Conservation (phyloP, 441 rosid genomes). For the Capsella rubella region DNA sequence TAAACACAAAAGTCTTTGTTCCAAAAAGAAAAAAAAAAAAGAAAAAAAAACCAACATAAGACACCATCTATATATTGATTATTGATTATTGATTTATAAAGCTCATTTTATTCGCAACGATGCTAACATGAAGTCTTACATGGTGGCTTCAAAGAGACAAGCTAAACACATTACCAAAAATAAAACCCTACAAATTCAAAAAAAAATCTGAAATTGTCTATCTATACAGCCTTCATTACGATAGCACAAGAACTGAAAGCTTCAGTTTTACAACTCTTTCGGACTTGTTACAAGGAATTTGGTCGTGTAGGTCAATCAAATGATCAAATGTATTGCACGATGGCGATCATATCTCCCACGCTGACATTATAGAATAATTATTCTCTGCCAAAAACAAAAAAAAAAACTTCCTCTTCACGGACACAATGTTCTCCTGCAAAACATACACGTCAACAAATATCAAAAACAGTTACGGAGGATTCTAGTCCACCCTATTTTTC, state of each 20-base stretch:
- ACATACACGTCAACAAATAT: conserved; percentile 7
- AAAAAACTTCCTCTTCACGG: conserved; percentile 16
- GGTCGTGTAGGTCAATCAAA: conserved; percentile 21
- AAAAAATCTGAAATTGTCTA: not conserved
- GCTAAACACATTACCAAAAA: not conserved
- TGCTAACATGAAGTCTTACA: not conserved
- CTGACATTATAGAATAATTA: not conserved
- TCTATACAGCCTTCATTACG: conserved; percentile 3
- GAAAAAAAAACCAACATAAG: too few species aligned
- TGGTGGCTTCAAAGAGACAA: not conserved
- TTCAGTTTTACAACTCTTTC: conserved; percentile 17
- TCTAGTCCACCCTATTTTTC: conserved; percentile 2
- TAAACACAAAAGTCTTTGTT: too few species aligned
- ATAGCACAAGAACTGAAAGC: not conserved
- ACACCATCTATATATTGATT: too few species aligned
- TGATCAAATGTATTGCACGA: conserved; percentile 28
- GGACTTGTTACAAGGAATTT: conserved; percentile 4
- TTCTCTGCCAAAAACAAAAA: not conserved
- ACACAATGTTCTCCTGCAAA: conserved; percentile 32
- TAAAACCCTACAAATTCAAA: not conserved
- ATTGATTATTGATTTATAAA: not conserved
- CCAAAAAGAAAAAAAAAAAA: too few species aligned
- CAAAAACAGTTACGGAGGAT: conserved; percentile 16
- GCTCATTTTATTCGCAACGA: not conserved
- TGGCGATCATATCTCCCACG: conserved; percentile 22